Evolutionary conservation across 306 rosid species (phyloP).

Genomic region (Biancaea sappan): DNA sequence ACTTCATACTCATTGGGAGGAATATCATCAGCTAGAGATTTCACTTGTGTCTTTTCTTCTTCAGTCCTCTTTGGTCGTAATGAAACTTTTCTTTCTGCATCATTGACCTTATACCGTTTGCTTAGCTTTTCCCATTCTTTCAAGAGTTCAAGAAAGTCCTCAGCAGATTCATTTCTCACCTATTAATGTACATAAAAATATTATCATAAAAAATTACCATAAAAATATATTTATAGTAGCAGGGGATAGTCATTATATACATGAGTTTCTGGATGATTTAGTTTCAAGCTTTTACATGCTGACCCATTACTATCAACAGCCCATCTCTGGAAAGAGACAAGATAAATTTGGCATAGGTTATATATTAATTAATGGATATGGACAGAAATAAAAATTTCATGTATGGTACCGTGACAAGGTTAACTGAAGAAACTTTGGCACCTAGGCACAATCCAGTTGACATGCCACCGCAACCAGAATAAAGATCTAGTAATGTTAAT

Average conservation of each 20-base stretch:
- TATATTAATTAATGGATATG: slow-evolving; percentile 12
- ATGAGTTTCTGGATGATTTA: slow-evolving; percentile 79
- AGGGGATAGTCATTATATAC: slow-evolving; percentile 51
- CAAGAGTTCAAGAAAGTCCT: slow-evolving; percentile 73
- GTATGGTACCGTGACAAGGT: slow-evolving; percentile 70
- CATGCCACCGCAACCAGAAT: slow-evolving; percentile 98
- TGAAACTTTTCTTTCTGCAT: slow-evolving; percentile 31
- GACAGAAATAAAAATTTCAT: slow-evolving; percentile 15
- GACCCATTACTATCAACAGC: slow-evolving; percentile 69
- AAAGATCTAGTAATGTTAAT: slow-evolving; percentile 71
- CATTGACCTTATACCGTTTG: slow-evolving; percentile 48
- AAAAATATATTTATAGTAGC: slow-evolving; percentile 15
- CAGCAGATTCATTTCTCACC: slow-evolving; percentile 93
- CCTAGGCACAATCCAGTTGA: slow-evolving; percentile 94
- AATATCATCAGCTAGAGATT: slow-evolving; percentile 34
- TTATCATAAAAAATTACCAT: slow-evolving; percentile 12
- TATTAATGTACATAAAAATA: slow-evolving; percentile 37
- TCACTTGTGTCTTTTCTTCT: slow-evolving; percentile 24
- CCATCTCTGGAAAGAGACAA: slow-evolving; percentile 67
- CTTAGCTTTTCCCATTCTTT: slow-evolving; percentile 92
- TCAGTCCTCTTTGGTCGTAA: slow-evolving; percentile 40
- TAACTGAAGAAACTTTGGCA: slow-evolving; percentile 71
- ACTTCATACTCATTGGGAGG: slow-evolving; percentile 58
- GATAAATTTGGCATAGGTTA: slow-evolving; percentile 27
- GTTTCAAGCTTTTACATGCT: slow-evolving; percentile 79